Evolutionary conservation across 2,329 filamentous ascomycete genomes (phyloP).

Genomic region (Neofusicoccum kwambonambiense): DNA sequence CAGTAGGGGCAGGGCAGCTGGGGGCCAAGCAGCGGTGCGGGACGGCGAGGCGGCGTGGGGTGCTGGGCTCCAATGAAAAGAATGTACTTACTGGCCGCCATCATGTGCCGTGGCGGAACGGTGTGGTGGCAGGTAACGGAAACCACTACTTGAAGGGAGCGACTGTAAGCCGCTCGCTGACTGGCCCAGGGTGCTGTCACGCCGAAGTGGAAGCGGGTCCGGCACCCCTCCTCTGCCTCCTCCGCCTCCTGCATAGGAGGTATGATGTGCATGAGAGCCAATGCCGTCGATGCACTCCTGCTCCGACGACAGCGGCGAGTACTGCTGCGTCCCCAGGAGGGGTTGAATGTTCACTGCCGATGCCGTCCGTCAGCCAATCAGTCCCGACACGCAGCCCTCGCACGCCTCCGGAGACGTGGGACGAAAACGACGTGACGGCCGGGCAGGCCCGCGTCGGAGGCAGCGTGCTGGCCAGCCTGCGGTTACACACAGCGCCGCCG

Average conservation of each 20-base stretch:
- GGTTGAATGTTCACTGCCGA: constrained; percentile 42
- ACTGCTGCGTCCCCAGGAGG: constrained; percentile 43
- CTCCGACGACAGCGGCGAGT: constrained; percentile 40
- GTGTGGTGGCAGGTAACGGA: constrained; percentile 51
- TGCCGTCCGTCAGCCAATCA: constrained; percentile 44
- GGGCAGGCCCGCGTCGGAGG: neutral
- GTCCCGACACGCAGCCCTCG: constrained; percentile 24
- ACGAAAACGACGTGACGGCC: constrained; percentile 32
- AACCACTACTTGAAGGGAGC: constrained; percentile 47
- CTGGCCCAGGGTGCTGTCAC: constrained; percentile 50
- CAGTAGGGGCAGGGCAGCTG: constrained; percentile 10
- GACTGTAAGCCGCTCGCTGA: constrained; percentile 45
- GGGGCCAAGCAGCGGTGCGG: constrained; percentile 29
- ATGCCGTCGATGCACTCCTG: constrained; percentile 48
- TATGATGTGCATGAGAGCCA: constrained; percentile 46
- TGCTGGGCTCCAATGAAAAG: constrained; percentile 38
- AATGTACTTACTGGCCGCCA: constrained; percentile 51
- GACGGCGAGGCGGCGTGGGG: constrained; percentile 24
- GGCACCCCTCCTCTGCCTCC: constrained; percentile 34
- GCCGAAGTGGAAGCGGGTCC: constrained; percentile 50
- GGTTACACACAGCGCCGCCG: constrained; percentile 36
- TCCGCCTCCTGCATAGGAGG: constrained; percentile 39
- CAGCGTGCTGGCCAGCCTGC: constrained; percentile 29
- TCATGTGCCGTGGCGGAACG: constrained; percentile 50
- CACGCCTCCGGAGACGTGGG: constrained; percentile 35